Evolutionary conservation across 1,284 basidiomycete genomes (phyloP).

Genomic region (Irpex sp.): DNA sequence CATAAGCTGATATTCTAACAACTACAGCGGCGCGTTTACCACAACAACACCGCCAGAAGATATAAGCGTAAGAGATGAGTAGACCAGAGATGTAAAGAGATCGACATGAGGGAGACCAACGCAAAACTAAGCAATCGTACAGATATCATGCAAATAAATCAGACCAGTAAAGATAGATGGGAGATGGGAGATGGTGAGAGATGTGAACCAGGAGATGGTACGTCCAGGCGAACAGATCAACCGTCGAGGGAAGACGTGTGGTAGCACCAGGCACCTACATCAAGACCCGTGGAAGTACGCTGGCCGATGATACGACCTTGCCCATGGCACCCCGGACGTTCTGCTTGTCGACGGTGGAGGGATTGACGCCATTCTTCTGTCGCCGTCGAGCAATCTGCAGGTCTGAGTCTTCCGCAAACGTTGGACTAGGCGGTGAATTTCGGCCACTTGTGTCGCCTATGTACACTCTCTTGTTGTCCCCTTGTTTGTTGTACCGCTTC

Average conservation of each 20-base stretch:
- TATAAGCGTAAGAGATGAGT: neutral
- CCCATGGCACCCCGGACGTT: constrained; percentile 54
- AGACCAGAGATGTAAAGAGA: neutral
- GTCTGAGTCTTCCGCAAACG: constrained; percentile 26
- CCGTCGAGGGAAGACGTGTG: neutral
- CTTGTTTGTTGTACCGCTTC: neutral
- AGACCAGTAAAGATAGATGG: neutral
- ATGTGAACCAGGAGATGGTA: neutral
- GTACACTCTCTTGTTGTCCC: neutral
- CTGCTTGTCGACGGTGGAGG: constrained; percentile 41
- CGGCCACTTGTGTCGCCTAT: constrained; percentile 1
- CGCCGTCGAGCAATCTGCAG: constrained; percentile 37
- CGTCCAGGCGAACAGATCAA: neutral
- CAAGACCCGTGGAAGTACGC: constrained; percentile 4
- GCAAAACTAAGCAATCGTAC: neutral
- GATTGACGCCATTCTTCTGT: constrained; percentile 35
- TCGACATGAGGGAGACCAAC: neutral
- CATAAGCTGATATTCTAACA: neutral
- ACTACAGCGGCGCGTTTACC: constrained; percentile 2
- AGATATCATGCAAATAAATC: neutral
- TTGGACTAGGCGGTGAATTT: neutral
- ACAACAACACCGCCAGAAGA: neutral
- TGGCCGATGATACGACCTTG: constrained; percentile 36
- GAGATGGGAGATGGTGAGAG: neutral
- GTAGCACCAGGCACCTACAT: neutral